These are phyloP conservation scores for Xylaria sp. DNA, from an alignment of 2,329 filamentous ascomycete species.

Conservation along the genomic window DNA sequence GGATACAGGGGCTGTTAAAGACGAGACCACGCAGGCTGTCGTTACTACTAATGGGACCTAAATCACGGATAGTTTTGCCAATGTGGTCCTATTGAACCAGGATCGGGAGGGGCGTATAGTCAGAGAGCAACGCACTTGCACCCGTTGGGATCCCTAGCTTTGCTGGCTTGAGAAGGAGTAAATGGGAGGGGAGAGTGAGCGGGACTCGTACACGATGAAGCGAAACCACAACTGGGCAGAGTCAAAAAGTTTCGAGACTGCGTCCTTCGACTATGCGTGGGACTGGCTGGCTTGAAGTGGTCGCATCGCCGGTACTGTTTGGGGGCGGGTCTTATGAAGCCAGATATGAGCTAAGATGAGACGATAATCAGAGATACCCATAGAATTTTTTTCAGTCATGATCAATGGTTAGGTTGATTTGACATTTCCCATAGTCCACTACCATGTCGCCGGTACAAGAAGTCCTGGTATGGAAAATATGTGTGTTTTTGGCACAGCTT, in stretches of 20 bases:
- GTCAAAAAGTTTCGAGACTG: not conserved
- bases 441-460: not conserved
- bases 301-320: too few relatives aligned
- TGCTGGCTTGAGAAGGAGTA: too few relatives aligned
- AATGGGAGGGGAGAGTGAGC: too few relatives aligned
- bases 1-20: too few relatives aligned
- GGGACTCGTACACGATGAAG: not conserved
- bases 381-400: slow-evolving; percentile 14
- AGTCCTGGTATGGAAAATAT: not conserved
- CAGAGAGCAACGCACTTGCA: not conserved
- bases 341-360: slow-evolving; percentile 1
- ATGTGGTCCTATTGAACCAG: not conserved
- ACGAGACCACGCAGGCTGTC: not conserved
- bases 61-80: not conserved
- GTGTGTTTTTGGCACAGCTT: too few relatives aligned
- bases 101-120: not conserved
- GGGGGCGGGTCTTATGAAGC: too few relatives aligned
- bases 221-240: not conserved
- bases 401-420: not conserved
- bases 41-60: not conserved
- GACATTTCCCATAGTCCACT: not conserved
- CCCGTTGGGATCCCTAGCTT: not conserved
- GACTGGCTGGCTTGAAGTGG: not conserved
- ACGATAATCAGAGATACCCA: slow-evolving; percentile 29
- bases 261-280: not conserved